phyloP scores from a whole-genome alignment of 305 asterid genomes.

The Fraxinus xanthoxyloides region DNA sequence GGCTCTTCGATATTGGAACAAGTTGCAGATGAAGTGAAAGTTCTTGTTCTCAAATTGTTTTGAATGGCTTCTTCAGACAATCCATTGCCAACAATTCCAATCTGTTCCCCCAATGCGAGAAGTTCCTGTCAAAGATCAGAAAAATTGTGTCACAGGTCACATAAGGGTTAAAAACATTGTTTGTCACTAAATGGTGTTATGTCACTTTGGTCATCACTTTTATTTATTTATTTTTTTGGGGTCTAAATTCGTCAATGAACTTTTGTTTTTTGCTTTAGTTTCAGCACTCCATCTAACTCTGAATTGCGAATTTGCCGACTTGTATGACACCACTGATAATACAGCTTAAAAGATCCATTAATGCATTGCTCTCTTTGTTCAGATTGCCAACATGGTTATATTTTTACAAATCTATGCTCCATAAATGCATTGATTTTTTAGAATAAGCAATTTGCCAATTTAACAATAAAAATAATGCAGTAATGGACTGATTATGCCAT shows the following conservation, averaged over 20 bases:
- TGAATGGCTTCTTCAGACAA: slow-evolving; percentile 35
- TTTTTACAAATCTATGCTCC: background rate
- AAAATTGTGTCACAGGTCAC: background rate
- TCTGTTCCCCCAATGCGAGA: slow-evolving; percentile 50
- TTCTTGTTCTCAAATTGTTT: slow-evolving; percentile 34
- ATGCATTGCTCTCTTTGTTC: background rate
- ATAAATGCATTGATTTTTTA: background rate
- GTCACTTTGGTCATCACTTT: background rate
- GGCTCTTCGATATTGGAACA: slow-evolving; percentile 14
- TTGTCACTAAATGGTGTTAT: background rate
- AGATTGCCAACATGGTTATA: background rate
- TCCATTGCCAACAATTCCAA: slow-evolving; percentile 48
- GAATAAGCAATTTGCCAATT: background rate
- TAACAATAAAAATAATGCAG: background rate
- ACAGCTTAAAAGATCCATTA: background rate
- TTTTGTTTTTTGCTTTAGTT: background rate
- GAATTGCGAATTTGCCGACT: background rate
- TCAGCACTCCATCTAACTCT: background rate
- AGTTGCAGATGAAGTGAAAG: slow-evolving; percentile 24
- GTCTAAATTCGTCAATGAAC: background rate
- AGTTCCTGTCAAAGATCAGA: slow-evolving; percentile 38
- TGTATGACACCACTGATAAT: background rate
- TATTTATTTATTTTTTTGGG: background rate
- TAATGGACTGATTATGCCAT: background rate
- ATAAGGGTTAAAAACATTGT: background rate